These are phyloP conservation scores for Bruguiera gymnorhiza DNA, from an alignment of 345 rosid genomes.

Conservation along the genomic window DNA sequence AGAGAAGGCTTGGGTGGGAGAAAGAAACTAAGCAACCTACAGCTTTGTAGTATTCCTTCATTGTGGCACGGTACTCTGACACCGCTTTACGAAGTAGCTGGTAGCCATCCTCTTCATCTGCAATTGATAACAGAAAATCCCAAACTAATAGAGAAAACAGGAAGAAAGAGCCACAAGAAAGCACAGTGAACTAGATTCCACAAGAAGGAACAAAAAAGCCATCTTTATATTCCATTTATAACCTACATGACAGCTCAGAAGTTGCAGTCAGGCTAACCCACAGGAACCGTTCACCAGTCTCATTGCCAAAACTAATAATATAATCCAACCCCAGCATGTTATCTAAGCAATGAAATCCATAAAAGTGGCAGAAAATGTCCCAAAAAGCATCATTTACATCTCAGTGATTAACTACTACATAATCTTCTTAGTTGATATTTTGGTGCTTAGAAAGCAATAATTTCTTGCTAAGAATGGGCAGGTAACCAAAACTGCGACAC, in stretches of 20 bases:
- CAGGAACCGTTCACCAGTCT: too few relatives aligned
- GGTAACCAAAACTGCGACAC: not conserved
- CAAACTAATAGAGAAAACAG: conserved; percentile 6
- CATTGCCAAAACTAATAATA: too few relatives aligned
- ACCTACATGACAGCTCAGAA: too few relatives aligned
- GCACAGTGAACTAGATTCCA: not conserved
- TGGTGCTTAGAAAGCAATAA: not conserved
- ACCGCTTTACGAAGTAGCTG: conserved; percentile 55
- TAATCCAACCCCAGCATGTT: too few relatives aligned
- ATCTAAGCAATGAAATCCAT: too few relatives aligned
- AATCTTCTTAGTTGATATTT: too few relatives aligned
- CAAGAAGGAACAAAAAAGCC: not conserved
- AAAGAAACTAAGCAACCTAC: conserved; percentile 29
- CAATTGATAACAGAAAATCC: conserved; percentile 8
- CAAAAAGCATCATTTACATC: not conserved
- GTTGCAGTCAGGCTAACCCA: too few relatives aligned
- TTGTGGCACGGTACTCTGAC: conserved; percentile 43
- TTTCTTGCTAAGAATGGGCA: not conserved
- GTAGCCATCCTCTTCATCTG: conserved; percentile 46
- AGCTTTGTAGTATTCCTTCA: conserved; percentile 54
- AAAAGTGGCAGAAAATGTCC: too few relatives aligned
- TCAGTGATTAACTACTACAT: too few relatives aligned
- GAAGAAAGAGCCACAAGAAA: not conserved
- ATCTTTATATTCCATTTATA: not conserved
- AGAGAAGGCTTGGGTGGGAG: not conserved